Evolutionary conservation across 371 early-diverging fungal species (phyloP), one percentile per base, ranked within the genome.

Genomic region (Mortierella sp.): DNA sequence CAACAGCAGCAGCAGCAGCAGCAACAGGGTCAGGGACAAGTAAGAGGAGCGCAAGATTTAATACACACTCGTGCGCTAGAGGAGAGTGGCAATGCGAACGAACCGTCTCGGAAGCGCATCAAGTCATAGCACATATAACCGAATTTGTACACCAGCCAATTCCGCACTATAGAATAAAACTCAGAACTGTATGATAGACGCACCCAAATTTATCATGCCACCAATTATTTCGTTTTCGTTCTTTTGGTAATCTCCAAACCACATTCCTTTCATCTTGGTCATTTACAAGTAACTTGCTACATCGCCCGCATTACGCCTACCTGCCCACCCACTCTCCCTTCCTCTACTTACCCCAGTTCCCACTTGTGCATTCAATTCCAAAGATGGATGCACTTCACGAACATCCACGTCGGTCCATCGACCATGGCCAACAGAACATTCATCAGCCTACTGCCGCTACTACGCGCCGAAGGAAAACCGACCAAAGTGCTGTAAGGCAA

Each of bases 81-180:
- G 3, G 73, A 67, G 22, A 62, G 62, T n/a, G 39, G 45, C n/a
- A 65, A 75, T n/a, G 55, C 0, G 73, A 66, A 22, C n/a, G 78
- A 78, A 30, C 78, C 78, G 16, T 32, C 70, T 12, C 64, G 78
- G 62, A 78, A 78, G 45, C 78, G 78, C 5, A 54, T 68, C 28
- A 69, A 70, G 22, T 37, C 77, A 20, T 77, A 49, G 22, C 8
- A 54, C 5, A 24, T 9, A 54, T 20, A 10, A 26, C 18, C 16
- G 6, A 12, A 26, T 55, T 55, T 28, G n/a, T 14, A 35, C 22
- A 11, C 12, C 5, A 37, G 24, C 20, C 24, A 28, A 24, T 30
- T 32, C 22, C 5, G 68, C 54, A 54, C 3, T 14, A 55, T 26
- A 55, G 4, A 32, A 58, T n/a, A 58, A 26, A 57, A 39, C 10